Conservation (phyloP, 768 basidiomycete genomes). For the Suillus subluteus region DNA sequence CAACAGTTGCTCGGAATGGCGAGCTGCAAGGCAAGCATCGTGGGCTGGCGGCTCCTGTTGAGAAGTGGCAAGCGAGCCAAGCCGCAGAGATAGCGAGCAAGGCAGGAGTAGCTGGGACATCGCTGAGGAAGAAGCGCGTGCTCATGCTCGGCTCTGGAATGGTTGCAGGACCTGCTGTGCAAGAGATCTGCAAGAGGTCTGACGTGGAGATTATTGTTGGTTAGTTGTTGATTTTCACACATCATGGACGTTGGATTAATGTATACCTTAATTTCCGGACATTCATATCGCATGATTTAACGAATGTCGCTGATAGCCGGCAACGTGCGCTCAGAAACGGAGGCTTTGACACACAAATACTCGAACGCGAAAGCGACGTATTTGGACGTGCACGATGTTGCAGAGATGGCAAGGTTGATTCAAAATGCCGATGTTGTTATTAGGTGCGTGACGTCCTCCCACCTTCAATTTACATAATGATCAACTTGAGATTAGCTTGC, state of each 20-base stretch:
- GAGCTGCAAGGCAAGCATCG: conserved; percentile 52
- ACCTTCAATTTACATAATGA: not conserved
- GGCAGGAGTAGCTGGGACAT: conserved; percentile 2
- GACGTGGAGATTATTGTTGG: conserved; percentile 80
- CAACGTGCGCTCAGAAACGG: conserved; percentile 65
- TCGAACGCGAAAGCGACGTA: conserved; percentile 56
- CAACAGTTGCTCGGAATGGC: conserved; percentile 71
- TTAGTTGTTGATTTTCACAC: conserved; percentile 41
- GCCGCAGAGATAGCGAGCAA: conserved; percentile 2
- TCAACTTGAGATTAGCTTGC: conserved; percentile 52
- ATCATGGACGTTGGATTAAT: conserved; percentile 20
- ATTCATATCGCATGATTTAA: conserved; percentile 12
- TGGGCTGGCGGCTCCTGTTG: conserved; percentile 62
- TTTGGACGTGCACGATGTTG: conserved; percentile 59
- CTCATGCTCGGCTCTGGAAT: conserved; percentile 93
- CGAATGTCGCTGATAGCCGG: conserved; percentile 55
- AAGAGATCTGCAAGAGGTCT: conserved; percentile 62
- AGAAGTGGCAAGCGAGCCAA: conserved; percentile 39
- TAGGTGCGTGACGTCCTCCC: conserved; percentile 55
- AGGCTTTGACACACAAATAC: conserved; percentile 45
- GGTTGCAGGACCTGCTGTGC: conserved; percentile 89
- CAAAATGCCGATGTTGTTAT: conserved; percentile 76
- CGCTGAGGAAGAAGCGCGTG: conserved; percentile 58
- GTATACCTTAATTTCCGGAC: conserved; percentile 13
- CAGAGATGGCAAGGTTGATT: conserved; percentile 55